A percentile compares a stretch with the other conserved stretches of the same genome.
These are phyloP conservation scores for Mortierella sp. DNA, from an alignment of 371 early-diverging fungal species.

Conservation along the genomic window DNA sequence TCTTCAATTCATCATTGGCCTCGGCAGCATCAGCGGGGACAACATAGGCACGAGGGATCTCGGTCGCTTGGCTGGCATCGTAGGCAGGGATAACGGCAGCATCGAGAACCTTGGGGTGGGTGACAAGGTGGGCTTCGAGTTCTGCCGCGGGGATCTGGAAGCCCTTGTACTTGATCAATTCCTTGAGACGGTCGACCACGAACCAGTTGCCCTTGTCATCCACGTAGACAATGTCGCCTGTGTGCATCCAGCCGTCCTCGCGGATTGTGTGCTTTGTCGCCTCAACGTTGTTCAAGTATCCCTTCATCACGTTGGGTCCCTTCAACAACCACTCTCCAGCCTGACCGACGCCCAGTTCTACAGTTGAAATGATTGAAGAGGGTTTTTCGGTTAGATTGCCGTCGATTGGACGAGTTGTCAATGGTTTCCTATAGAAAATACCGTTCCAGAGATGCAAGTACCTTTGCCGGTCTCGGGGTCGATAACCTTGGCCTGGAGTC, in stretches of 20 bases:
- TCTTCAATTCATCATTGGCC: conserved; percentile 58
- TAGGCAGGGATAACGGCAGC: conserved; percentile 81
- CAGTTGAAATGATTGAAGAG: neutral
- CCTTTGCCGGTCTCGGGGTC: conserved; percentile 67
- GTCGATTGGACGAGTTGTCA: neutral
- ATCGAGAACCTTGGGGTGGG: conserved; percentile 80
- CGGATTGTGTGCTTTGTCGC: conserved; percentile 80
- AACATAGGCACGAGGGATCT: conserved; percentile 85
- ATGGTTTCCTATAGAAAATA: no score
- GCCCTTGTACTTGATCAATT: conserved; percentile 85
- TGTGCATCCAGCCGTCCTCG: conserved; percentile 80
- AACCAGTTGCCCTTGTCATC: conserved; percentile 72
- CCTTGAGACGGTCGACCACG: conserved; percentile 81
- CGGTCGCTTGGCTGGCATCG: conserved; percentile 76
- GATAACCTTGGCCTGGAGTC: conserved; percentile 77
- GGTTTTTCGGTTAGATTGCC: no score
- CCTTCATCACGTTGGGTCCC: conserved; percentile 89
- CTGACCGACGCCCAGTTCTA: conserved; percentile 69
- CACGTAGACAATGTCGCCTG: conserved; percentile 85
- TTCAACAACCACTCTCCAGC: conserved; percentile 83
- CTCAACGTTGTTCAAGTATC: conserved; percentile 76
- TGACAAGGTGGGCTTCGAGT: conserved; percentile 83
- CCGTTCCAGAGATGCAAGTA: conserved; percentile 18
- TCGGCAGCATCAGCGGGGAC: conserved; percentile 63
- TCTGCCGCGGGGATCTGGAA: conserved; percentile 90